These are phyloP conservation scores for Closterium sp. DNA, from an alignment of 139 green algal genomes.

Conservation along the genomic window DNA sequence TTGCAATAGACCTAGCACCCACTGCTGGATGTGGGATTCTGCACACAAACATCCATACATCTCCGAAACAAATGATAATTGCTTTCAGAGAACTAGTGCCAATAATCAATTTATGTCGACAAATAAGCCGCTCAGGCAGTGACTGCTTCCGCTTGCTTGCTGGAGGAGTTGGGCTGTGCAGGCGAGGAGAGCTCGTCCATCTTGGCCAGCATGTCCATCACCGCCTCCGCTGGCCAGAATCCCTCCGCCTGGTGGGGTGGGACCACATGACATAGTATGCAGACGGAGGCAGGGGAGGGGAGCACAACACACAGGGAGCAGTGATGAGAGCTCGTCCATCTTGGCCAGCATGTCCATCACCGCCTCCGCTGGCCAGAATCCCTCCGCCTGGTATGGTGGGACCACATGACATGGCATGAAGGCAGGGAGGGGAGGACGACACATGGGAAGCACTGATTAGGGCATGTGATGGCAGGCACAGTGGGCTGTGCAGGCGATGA, in stretches of 20 bases:
- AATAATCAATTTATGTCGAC: background rate
- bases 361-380: too few relatives aligned
- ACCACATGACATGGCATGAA: too few relatives aligned
- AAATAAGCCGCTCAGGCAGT: background rate
- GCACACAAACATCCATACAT: background rate
- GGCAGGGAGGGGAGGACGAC: too few relatives aligned
- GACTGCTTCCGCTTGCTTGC: background rate
- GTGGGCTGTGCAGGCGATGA: background rate
- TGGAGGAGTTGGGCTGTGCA: background rate
- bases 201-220: conserved; percentile 40
- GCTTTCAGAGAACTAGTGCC: background rate
- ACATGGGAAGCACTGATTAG: too few relatives aligned
- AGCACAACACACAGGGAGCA: background rate
- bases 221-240: conserved; percentile 30
- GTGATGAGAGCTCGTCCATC: too few relatives aligned
- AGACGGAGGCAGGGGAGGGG: background rate
- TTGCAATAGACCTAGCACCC: background rate
- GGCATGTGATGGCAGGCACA: too few relatives aligned
- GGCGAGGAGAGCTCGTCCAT: conserved; percentile 19
- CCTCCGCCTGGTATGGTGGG: too few relatives aligned
- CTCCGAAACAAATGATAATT: background rate
- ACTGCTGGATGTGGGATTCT: background rate
- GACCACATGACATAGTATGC: too few relatives aligned
- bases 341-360: too few relatives aligned
- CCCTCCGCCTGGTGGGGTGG: conserved; percentile 28